Base-by-base conservation (phyloP, 805 yeast genomes). In the Candida quercuum region DNA sequence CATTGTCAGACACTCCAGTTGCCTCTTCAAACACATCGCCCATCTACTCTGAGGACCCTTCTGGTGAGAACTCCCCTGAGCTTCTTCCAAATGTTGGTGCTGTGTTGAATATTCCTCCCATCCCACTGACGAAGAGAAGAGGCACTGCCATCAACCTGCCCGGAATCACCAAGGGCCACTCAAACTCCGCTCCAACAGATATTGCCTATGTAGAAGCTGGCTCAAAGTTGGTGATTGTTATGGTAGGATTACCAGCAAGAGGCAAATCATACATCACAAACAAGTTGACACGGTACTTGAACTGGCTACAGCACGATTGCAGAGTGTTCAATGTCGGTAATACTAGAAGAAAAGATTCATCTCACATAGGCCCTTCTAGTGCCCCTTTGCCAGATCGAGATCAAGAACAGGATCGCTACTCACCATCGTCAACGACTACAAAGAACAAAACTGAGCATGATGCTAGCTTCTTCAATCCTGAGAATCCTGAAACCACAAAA, bases 211-310 rank as follows among this genome's bases (percentile, higher is more conserved):
- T 65, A 36, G 96, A 87, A 53, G 79, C 84, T 5, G 91, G 87
- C 1, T 77, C 88, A 12, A 84, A 87, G 54, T 70, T 91, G 37
- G 95, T 91, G 13, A 86, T 91, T 41, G 94, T 93, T 15, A 91
- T 91, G 98, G 96, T 91, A 13, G 99, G 99, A 0, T 60, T 83
- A 12, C 98, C 98, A 0, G 97, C 97, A 0, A 69, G 97, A 38
- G 99, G 99, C 3, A 91, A 91, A 59, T 84, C 95, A 2, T 93
- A 89, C 57, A 78, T 91, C 45, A 87, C 97, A 36, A 91, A 88
- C 60, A 91, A 93, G 57, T 69, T 91, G 33, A 85, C 94, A 1
- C 66, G 98, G 42, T 93, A 86, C 61, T 67, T 91, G 56, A 91
- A 91, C 63, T 91, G 96, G 95, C 74, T 88, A 28, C 95, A 89